These are phyloP conservation scores for Aspergillus egyptiacus DNA, from an alignment of 495 filamentous ascomycete species.

Conservation along the genomic window DNA sequence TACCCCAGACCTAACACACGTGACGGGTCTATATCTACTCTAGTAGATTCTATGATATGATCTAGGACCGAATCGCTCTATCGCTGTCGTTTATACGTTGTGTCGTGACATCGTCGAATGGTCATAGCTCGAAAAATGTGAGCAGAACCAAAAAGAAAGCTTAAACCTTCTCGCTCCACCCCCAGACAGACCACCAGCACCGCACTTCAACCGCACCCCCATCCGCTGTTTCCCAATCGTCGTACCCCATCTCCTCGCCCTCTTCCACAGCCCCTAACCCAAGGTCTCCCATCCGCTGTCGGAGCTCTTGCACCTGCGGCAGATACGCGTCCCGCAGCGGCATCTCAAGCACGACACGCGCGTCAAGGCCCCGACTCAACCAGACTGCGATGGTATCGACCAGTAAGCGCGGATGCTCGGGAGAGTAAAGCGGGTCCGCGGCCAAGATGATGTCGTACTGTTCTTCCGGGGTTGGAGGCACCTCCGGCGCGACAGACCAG, in stretches of 20 bases:
- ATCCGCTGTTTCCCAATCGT: conserved; percentile 59
- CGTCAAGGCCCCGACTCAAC: conserved; percentile 40
- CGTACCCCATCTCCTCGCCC: conserved; percentile 59
- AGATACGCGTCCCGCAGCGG: conserved; percentile 57
- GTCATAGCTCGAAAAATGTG: not conserved
- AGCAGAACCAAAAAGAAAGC: too few species aligned
- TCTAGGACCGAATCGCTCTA: conserved; percentile 13
- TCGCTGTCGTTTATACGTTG: conserved; percentile 32
- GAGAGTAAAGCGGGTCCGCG: conserved; percentile 66
- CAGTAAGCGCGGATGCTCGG: conserved; percentile 57
- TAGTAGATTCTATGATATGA: conserved; percentile 18
- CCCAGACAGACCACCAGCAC: conserved; percentile 66
- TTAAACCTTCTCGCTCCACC: conserved; percentile 43
- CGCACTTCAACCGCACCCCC: conserved; percentile 47
- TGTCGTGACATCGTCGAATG: conserved; percentile 26
- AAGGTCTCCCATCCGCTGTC: conserved; percentile 43
- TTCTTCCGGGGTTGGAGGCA: conserved; percentile 31
- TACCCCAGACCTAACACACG: too few species aligned
- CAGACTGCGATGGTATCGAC: conserved; percentile 51
- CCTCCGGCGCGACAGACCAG: conserved; percentile 49
- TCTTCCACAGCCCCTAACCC: conserved; percentile 52
- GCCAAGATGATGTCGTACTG: conserved; percentile 59
- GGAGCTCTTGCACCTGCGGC: conserved; percentile 49
- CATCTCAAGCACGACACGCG: conserved; percentile 58
- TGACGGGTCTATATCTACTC: too few species aligned